A percentile compares a stretch with the other conserved stretches of the same genome.
These are phyloP conservation scores for Quercus variabilis DNA, from an alignment of 306 rosid species.

Conservation along the genomic window DNA sequence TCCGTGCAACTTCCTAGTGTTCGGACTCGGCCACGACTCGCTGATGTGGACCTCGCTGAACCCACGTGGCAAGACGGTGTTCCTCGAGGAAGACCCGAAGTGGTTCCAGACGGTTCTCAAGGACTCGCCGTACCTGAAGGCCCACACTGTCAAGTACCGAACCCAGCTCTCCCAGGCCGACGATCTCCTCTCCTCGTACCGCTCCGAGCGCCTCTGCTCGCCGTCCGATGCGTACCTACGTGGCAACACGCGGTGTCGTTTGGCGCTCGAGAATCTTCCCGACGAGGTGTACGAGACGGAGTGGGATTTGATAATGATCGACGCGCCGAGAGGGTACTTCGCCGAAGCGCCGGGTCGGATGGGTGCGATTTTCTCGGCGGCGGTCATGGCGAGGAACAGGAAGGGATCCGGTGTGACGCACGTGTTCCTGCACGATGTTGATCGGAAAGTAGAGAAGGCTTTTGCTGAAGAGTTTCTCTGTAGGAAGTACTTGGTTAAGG, in stretches of 20 bases:
- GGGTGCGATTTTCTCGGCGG: constrained; percentile 88
- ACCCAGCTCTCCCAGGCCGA: constrained; percentile 69
- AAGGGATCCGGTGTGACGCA: constrained; percentile 73
- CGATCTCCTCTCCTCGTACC: constrained; percentile 35
- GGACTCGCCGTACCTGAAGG: constrained; percentile 55
- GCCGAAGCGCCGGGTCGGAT: constrained; percentile 88
- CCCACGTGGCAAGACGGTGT: constrained; percentile 70
- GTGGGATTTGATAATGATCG: constrained; percentile 93
- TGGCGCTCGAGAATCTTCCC: constrained; percentile 73
- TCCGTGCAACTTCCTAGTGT: constrained; percentile 75
- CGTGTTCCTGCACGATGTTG: constrained; percentile 81
- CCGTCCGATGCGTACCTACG: constrained; percentile 45
- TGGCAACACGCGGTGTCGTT: constrained; percentile 49
- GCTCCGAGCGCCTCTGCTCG: constrained; percentile 38
- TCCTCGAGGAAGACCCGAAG: constrained; percentile 86
- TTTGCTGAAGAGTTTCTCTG: constrained; percentile 82
- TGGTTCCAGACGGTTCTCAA: constrained; percentile 79
- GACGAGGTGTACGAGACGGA: constrained; percentile 66
- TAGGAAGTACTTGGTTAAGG: constrained; percentile 44
- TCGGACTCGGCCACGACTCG: constrained; percentile 90
- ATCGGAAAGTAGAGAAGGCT: constrained; percentile 79
- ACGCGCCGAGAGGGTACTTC: constrained; percentile 80
- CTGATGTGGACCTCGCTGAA: constrained; percentile 92
- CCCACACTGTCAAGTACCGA: constrained; percentile 56
- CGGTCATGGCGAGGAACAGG: constrained; percentile 78